Conservation (phyloP, 2,329 filamentous ascomycete genomes). For the Colletotrichum chlorophyti region DNA sequence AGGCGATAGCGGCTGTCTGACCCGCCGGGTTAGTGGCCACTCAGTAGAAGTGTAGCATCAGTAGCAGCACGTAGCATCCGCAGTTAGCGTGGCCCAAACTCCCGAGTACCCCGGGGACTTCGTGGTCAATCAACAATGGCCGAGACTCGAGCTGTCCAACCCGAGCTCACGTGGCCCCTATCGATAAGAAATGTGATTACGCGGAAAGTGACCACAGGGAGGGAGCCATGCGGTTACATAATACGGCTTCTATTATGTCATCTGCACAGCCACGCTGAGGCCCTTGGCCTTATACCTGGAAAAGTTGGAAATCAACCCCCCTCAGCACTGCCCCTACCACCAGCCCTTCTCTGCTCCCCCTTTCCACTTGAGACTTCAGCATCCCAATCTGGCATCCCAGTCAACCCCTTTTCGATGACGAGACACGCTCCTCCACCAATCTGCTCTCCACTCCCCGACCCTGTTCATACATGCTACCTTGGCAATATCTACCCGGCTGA, state of each 20-base stretch:
- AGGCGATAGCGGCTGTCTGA: not conserved
- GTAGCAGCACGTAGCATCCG: not conserved
- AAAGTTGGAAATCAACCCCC: too few species aligned
- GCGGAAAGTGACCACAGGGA: not conserved
- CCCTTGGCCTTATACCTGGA: not conserved
- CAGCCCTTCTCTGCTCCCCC: not conserved
- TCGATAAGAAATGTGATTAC: not conserved
- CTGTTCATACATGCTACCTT: too few species aligned
- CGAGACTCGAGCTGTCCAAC: constrained; percentile 2
- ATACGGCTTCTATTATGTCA: constrained; percentile 10
- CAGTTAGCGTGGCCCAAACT: not conserved
- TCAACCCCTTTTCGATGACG: not conserved
- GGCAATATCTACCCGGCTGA: too few species aligned
- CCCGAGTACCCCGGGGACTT: not conserved
- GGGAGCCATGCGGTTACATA: not conserved
- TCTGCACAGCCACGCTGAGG: constrained; percentile 17
- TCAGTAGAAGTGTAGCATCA: not conserved
- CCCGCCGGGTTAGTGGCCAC: not conserved
- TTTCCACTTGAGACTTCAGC: too few species aligned
- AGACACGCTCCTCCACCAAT: not conserved
- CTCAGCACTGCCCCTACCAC: not conserved
- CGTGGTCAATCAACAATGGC: not conserved
- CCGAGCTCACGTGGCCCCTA: not conserved
- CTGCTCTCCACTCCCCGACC: constrained; percentile 1
- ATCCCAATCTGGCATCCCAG: not conserved